These are phyloP conservation scores for Lupinus albus DNA, from an alignment of 306 rosid genomes.

Conservation along the genomic window DNA sequence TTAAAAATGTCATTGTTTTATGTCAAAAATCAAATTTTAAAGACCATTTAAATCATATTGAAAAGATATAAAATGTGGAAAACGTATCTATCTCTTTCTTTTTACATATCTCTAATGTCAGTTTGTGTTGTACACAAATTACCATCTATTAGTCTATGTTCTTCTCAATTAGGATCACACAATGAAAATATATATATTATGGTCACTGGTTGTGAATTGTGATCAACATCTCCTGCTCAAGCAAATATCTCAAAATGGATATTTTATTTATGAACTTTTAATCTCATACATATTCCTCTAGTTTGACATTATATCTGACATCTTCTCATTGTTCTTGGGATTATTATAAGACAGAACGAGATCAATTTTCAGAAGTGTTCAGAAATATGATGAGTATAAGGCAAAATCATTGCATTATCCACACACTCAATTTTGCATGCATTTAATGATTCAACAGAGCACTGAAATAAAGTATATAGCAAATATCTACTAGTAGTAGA, in stretches of 20 bases:
- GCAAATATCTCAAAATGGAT: constrained; percentile 20
- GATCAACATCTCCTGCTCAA: constrained; percentile 3
- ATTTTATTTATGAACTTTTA: background rate
- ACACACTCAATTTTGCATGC: constrained; percentile 1
- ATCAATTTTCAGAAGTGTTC: background rate
- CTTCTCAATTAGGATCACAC: no score
- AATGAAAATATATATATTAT: background rate
- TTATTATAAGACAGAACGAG: constrained; percentile 2
- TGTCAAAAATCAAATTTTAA: no score
- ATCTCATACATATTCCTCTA: constrained; percentile 24
- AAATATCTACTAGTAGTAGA: constrained; percentile 17
- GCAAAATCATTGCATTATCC: constrained; percentile 3
- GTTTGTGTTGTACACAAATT: no score
- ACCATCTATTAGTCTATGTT: no score
- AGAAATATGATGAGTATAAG: background rate
- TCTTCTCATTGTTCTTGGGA: constrained; percentile 22
- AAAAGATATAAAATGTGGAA: no score
- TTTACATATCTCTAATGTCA: no score
- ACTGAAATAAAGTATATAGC: constrained; percentile 9
- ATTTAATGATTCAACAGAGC: constrained; percentile 23
- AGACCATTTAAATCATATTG: no score
- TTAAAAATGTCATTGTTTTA: no score
- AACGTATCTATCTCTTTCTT: no score
- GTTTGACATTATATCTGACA: constrained; percentile 7
- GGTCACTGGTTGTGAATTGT: background rate